A percentile compares a stretch with the other conserved stretches of the same genome.
These are phyloP conservation scores for Logfia minima DNA, from an alignment of 129 eudicot species.

Conservation along the genomic window DNA sequence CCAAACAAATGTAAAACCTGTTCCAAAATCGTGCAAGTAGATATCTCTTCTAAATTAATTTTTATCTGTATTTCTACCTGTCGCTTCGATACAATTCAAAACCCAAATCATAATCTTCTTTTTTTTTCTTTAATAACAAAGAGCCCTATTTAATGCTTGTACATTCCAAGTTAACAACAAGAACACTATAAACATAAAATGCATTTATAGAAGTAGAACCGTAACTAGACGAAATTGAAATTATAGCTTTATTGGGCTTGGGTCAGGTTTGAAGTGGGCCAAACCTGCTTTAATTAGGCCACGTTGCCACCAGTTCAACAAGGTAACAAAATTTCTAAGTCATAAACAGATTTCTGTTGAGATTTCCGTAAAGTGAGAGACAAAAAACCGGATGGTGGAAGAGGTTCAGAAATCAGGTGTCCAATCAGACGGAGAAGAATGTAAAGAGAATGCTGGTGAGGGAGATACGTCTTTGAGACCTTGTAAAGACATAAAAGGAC, in stretches of 20 bases:
- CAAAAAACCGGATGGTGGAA: background rate
- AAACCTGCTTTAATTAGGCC: background rate
- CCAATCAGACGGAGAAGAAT: conserved; percentile 35
- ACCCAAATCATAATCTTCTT: no score
- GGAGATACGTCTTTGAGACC: conserved; percentile 21
- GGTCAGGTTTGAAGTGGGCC: background rate
- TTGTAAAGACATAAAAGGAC: conserved; percentile 29
- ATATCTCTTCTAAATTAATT: no score
- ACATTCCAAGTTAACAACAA: background rate
- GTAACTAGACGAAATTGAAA: background rate
- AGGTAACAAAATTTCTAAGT: background rate
- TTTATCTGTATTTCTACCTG: no score
- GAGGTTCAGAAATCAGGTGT: conserved; percentile 3
- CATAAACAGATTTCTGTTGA: background rate
- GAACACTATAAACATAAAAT: background rate
- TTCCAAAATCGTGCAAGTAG: no score
- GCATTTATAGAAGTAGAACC: background rate
- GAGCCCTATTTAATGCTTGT: background rate
- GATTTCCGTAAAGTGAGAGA: background rate
- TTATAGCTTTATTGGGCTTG: background rate
- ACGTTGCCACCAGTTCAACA: background rate
- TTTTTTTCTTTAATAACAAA: no score
- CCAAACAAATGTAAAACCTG: no score
- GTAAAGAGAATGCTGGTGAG: conserved; percentile 52
- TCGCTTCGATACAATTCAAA: no score